phyloP scores from a whole-genome alignment of 768 basidiomycete species.

The Mycena kentingensis region DNA sequence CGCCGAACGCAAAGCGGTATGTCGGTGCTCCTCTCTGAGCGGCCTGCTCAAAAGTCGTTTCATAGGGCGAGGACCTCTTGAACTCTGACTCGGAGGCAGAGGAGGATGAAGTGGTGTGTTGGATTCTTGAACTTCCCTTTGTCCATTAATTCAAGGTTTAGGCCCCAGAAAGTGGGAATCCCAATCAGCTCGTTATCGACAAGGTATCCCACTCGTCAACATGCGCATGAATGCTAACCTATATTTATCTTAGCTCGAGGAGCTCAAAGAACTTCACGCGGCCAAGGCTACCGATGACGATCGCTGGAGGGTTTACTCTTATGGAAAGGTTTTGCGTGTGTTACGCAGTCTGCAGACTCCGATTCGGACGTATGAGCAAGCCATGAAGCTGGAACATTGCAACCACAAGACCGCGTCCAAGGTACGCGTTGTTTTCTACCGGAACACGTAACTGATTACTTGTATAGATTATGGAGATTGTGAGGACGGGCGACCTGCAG shows the following conservation, averaged over 20 bases:
- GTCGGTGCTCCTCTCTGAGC: slow-evolving; percentile 20
- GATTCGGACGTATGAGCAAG: slow-evolving; percentile 61
- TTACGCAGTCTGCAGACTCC: slow-evolving; percentile 57
- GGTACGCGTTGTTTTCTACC: slow-evolving; percentile 34
- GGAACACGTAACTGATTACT: not conserved
- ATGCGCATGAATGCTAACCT: not conserved
- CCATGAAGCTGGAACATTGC: slow-evolving; percentile 58
- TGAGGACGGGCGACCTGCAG: slow-evolving; percentile 69
- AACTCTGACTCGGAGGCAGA: slow-evolving; percentile 25
- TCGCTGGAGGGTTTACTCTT: slow-evolving; percentile 65
- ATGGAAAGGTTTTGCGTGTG: slow-evolving; percentile 65
- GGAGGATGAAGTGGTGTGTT: slow-evolving; percentile 26
- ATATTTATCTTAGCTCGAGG: slow-evolving; percentile 53
- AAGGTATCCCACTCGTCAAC: slow-evolving; percentile 46
- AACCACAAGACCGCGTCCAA: slow-evolving; percentile 79
- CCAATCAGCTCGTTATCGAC: slow-evolving; percentile 74
- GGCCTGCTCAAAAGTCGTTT: too few species aligned
- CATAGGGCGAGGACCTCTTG: slow-evolving; percentile 30
- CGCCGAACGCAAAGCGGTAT: slow-evolving; percentile 45
- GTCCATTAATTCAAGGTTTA: slow-evolving; percentile 2
- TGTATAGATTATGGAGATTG: slow-evolving; percentile 75
- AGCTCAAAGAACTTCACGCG: slow-evolving; percentile 66
- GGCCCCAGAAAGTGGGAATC: slow-evolving; percentile 35
- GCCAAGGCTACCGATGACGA: slow-evolving; percentile 62
- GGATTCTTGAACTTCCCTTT: not conserved